Conservation (phyloP, 148 eudicot species). For the Persicaria tinctoria region DNA sequence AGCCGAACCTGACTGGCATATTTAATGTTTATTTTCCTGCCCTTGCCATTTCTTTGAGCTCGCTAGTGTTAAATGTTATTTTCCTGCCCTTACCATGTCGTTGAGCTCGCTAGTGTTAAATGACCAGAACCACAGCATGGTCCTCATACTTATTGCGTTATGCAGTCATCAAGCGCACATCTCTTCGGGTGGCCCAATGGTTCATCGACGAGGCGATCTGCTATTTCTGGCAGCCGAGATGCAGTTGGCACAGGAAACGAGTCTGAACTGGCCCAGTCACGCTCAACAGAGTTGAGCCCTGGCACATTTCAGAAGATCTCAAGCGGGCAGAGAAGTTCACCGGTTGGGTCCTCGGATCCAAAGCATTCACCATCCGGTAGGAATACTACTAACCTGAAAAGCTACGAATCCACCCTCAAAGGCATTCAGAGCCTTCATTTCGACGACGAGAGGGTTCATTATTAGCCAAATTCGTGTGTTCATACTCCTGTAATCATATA, state of each 20-base stretch:
- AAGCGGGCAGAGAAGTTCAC: slow-evolving; percentile 58
- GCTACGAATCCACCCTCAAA: slow-evolving; percentile 65
- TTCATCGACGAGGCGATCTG: slow-evolving; percentile 45
- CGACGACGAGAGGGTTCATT: slow-evolving; percentile 50
- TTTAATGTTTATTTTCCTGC: slow-evolving; percentile 1
- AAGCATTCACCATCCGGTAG: slow-evolving; percentile 46
- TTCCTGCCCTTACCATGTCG: slow-evolving; percentile 2
- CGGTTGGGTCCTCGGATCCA: slow-evolving; percentile 54
- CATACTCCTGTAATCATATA: slow-evolving; percentile 4
- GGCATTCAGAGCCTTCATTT: slow-evolving; percentile 68
- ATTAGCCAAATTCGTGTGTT: neutral
- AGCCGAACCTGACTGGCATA: neutral
- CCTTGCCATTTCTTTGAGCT: neutral
- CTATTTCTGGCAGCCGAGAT: slow-evolving; percentile 51
- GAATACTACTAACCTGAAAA: slow-evolving; percentile 38
- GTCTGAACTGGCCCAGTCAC: slow-evolving; percentile 45
- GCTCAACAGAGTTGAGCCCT: slow-evolving; percentile 51
- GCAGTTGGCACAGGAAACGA: slow-evolving; percentile 41
- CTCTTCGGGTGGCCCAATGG: slow-evolving; percentile 55
- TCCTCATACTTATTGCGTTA: neutral
- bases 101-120: neutral
- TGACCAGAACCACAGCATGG: neutral
- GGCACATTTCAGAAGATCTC: slow-evolving; percentile 45
- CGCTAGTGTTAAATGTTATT: neutral
- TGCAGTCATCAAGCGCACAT: slow-evolving; percentile 56